These are phyloP conservation scores for Zygoascus ofunaensis DNA, from an alignment of 805 yeast genomes.

Conservation along the genomic window DNA sequence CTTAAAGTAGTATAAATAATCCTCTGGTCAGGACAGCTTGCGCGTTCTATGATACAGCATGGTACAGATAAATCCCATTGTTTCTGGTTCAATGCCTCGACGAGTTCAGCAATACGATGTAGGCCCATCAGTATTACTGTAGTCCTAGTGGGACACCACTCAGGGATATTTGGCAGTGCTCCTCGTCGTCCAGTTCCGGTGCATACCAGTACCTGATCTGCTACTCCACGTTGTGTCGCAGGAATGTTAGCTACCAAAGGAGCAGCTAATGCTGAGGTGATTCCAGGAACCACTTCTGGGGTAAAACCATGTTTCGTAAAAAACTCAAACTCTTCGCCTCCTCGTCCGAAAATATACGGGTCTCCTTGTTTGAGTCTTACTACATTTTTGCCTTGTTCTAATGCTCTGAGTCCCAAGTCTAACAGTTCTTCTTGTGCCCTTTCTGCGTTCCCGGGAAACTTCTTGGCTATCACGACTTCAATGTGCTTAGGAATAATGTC, in stretches of 20 bases:
- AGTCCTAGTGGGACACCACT: conserved; percentile 62
- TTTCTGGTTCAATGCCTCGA: conserved; percentile 36
- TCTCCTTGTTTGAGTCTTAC: conserved; percentile 94
- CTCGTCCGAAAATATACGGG: conserved; percentile 93
- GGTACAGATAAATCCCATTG: conserved; percentile 68
- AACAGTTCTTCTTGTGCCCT: conserved; percentile 81
- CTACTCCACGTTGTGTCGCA: conserved; percentile 83
- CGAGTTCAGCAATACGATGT: conserved; percentile 47
- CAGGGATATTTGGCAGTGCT: conserved; percentile 68
- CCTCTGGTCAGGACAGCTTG: conserved; percentile 89
- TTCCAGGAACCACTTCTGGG: conserved; percentile 77
- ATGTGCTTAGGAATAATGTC: conserved; percentile 69
- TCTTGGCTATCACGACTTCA: conserved; percentile 75
- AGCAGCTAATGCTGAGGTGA: conserved; percentile 83
- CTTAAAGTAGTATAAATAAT: conserved; percentile 64
- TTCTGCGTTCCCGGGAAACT: conserved; percentile 96
- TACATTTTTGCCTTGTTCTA: conserved; percentile 61
- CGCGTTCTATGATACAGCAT: conserved; percentile 80
- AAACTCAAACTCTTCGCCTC: conserved; percentile 80
- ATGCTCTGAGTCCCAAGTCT: conserved; percentile 56
- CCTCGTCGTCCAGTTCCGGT: conserved; percentile 94
- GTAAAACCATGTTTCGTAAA: conserved; percentile 58
- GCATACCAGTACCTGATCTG: conserved; percentile 86
- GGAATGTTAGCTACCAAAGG: conserved; percentile 77
- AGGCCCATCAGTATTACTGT: conserved; percentile 85